A percentile compares a stretch with the other conserved stretches of the same genome.
Conservation (phyloP, 2,329 filamentous ascomycete genomes). For the Macrophomina tecta region DNA sequence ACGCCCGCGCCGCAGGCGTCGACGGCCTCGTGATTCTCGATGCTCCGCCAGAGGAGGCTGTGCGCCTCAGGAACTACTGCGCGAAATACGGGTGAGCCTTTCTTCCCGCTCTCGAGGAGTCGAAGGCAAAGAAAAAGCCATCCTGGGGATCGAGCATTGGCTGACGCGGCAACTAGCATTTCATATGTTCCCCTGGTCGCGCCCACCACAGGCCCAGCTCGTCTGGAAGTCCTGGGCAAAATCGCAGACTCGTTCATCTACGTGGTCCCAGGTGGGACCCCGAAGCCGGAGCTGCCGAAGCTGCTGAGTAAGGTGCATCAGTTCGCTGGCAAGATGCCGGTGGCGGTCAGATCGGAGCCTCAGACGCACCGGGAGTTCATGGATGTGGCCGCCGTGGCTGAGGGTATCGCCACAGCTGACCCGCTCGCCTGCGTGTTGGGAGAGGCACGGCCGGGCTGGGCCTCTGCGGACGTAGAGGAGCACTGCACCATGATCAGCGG, state of each 20-base stretch:
- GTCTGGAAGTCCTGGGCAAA: constrained; percentile 94
- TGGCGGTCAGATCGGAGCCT: constrained; percentile 93
- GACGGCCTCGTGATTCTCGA: constrained; percentile 98
- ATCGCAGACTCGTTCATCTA: constrained; percentile 67
- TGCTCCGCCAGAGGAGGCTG: constrained; percentile 90
- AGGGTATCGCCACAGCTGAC: constrained; percentile 95
- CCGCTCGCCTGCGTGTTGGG: constrained; percentile 86
- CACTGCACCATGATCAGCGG: constrained; percentile 57
- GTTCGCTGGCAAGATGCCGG: constrained; percentile 87
- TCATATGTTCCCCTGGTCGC: constrained; percentile 97
- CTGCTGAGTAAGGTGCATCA: constrained; percentile 85
- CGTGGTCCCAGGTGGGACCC: constrained; percentile 85
- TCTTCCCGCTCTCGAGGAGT: neutral
- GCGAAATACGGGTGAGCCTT: constrained; percentile 71
- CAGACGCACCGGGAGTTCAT: constrained; percentile 93
- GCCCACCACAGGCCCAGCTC: constrained; percentile 85
- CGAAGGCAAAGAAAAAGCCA: constrained; percentile 29
- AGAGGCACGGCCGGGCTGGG: constrained; percentile 65
- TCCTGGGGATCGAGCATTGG: neutral
- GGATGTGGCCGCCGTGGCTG: constrained; percentile 79
- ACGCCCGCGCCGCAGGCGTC: constrained; percentile 82
- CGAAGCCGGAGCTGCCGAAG: constrained; percentile 81
- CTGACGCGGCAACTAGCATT: constrained; percentile 57
- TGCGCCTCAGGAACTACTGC: constrained; percentile 87
- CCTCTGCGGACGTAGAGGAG: neutral